Evolutionary conservation across 1,284 basidiomycete genomes (phyloP).

Genomic region (Porogramme epimiltina): DNA sequence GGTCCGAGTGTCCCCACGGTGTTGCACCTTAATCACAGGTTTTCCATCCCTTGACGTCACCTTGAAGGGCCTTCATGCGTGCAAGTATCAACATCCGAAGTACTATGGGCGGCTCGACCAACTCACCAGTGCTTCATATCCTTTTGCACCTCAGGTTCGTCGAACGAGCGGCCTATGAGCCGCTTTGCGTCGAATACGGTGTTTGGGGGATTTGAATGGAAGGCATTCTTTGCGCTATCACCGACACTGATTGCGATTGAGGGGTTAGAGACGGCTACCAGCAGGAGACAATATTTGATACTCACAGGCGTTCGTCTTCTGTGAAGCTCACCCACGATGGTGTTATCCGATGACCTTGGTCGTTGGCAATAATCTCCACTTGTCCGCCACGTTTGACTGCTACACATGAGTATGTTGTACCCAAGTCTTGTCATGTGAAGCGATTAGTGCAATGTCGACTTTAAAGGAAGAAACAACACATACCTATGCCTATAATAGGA

Average conservation of each 20-base stretch:
- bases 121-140: constrained; percentile 82
- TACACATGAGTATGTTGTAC: constrained; percentile 83
- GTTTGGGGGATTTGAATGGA: constrained; percentile 86
- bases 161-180: constrained; percentile 87
- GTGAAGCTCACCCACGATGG: constrained; percentile 94
- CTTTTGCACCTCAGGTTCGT: constrained; percentile 76
- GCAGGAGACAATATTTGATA: constrained; percentile 5
- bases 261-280: neutral
- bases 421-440: constrained; percentile 55
- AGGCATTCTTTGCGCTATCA: constrained; percentile 79
- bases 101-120: constrained; percentile 20
- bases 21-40: constrained; percentile 82
- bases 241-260: constrained; percentile 49
- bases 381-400: constrained; percentile 91
- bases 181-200: constrained; percentile 98
- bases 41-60: constrained; percentile 82
- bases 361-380: constrained; percentile 96
- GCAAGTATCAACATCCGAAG: too few relatives aligned
- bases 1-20: constrained; percentile 84
- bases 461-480: constrained; percentile 31
- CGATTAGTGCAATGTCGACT: constrained; percentile 24
- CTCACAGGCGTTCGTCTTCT: constrained; percentile 88
- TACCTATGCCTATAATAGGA: constrained; percentile 94
- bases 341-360: constrained; percentile 96
- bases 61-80: constrained; percentile 77